Evolutionary conservation across 352 stramenopile species (phyloP), one percentile per base, ranked within the genome.

Genomic region (Globisporangium cederbergense): DNA sequence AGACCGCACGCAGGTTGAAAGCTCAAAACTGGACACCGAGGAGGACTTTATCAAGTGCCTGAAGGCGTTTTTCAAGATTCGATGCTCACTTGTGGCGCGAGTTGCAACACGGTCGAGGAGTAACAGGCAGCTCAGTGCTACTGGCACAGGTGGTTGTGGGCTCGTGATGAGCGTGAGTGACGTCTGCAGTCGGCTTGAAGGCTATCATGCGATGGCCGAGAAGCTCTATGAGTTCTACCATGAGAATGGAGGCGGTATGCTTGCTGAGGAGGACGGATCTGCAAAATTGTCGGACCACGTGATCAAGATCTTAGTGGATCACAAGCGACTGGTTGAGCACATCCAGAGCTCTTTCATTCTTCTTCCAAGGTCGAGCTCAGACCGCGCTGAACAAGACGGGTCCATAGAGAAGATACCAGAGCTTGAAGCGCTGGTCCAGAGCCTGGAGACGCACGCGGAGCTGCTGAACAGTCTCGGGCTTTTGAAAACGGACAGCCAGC

Each of bases 11-110:
- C 49, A 75, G 2, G 16, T 82, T 1, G 11, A 42, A 0, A 67
- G 51, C 1, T 74, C 81, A 51, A 50, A 54, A 14, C 53, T 86
- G 3, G 65, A 65, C 8, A 59, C 72, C 4, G 74, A 86, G 6
- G 56, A 58, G 7, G 77, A 84, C 45, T 45, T 86, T 14, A 53
- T 86, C 10, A 60, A 62, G 14, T 76, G 63, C 7, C 53, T 86
- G n/a, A 78, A 76, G 51, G 58, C 49, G 5, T 64, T 73, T 7
- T 76, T 83, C 28, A 67, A 59, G 2, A 67, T 86, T 54, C 67
- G 72, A 10, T 86, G 72, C 34, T 20, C 43, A 34, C 28, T 36
- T 36, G 25, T 30, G 13, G 22, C 1, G 9, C 10, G 38, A 25
- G 14, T 2, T 14, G 22, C 1, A 16, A 42, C 25, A 25, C 25